Evolutionary conservation across 495 filamentous ascomycete genomes (phyloP).

Genomic region (Neurospora sp.): DNA sequence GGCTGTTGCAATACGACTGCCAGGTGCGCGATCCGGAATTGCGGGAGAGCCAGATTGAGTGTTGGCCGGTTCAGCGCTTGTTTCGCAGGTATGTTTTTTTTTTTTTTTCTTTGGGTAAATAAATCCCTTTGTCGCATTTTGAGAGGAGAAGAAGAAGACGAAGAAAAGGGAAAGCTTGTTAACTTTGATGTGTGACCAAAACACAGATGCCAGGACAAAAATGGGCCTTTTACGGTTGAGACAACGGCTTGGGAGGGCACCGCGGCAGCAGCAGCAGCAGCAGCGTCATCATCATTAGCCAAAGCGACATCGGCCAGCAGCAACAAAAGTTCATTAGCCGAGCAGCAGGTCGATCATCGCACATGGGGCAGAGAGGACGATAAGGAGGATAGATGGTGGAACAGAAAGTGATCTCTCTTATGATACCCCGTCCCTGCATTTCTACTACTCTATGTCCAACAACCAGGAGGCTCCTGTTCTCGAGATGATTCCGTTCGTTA

Average conservation of each 20-base stretch:
- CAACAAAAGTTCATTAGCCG: neutral
- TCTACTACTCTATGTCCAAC: neutral
- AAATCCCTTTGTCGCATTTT: too few species aligned
- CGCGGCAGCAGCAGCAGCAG: neutral
- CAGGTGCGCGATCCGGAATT: slow-evolving; percentile 46
- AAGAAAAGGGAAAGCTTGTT: neutral
- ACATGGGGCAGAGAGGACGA: neutral
- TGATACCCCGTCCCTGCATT: neutral
- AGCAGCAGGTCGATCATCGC: neutral
- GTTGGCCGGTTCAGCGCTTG: slow-evolving; percentile 63
- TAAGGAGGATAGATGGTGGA: neutral
- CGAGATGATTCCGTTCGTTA: neutral
- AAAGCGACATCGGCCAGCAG: neutral
- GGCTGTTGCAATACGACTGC: slow-evolving; percentile 78
- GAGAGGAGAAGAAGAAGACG: too few species aligned
- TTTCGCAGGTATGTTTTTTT: slow-evolving; percentile 60
- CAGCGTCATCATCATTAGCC: neutral
- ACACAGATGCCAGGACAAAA: slow-evolving; percentile 58
- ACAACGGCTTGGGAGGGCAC: slow-evolving; percentile 67
- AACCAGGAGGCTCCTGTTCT: neutral
- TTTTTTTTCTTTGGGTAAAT: too few species aligned
- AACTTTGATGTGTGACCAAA: neutral
- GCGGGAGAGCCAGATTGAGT: slow-evolving; percentile 48
- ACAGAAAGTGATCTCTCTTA: neutral
- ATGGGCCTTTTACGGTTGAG: slow-evolving; percentile 59